Percentiles rank a stretch among this genome's conserved stretches.
phyloP scores from a whole-genome alignment of 1,139 yeast genomes.

The Hansenula sp. region DNA sequence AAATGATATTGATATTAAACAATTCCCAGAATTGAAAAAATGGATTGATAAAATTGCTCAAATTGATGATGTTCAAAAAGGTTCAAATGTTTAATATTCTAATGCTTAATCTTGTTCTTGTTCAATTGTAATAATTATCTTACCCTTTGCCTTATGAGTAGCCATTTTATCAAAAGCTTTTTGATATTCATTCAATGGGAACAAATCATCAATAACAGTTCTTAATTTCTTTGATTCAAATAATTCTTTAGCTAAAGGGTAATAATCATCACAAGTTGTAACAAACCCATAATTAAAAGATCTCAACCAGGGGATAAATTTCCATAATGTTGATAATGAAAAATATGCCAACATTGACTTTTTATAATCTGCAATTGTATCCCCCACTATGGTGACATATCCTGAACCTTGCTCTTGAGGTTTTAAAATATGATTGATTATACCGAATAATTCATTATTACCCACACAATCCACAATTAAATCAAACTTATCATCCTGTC shows the following conservation, averaged over 20 bases:
- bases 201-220: conserved; percentile 50
- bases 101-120: too few relatives aligned
- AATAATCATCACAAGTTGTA: conserved; percentile 21
- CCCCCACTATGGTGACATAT: conserved; percentile 52
- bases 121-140: conserved; percentile 38
- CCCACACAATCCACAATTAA: conserved; percentile 46
- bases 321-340: conserved; percentile 31
- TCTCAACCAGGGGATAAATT: conserved; percentile 57
- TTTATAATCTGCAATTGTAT: conserved; percentile 29
- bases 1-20: conserved; percentile 35
- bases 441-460: conserved; percentile 32
- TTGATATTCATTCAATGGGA: conserved; percentile 42
- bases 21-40: conserved; percentile 32
- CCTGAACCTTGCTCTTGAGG: conserved; percentile 35
- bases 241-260: conserved; percentile 32
- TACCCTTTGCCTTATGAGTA: conserved; percentile 54
- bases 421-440: conserved; percentile 33
- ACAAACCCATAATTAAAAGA: conserved; percentile 30
- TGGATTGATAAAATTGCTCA: too few relatives aligned
- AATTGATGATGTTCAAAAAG: too few relatives aligned
- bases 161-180: conserved; percentile 45
- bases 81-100: too few relatives aligned
- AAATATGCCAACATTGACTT: conserved; percentile 2
- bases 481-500: conserved; percentile 38
- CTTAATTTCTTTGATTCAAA: conserved; percentile 38